These are phyloP conservation scores for Chalaropsis thielavioides DNA, from an alignment of 2,329 filamentous ascomycete species.

Conservation along the genomic window DNA sequence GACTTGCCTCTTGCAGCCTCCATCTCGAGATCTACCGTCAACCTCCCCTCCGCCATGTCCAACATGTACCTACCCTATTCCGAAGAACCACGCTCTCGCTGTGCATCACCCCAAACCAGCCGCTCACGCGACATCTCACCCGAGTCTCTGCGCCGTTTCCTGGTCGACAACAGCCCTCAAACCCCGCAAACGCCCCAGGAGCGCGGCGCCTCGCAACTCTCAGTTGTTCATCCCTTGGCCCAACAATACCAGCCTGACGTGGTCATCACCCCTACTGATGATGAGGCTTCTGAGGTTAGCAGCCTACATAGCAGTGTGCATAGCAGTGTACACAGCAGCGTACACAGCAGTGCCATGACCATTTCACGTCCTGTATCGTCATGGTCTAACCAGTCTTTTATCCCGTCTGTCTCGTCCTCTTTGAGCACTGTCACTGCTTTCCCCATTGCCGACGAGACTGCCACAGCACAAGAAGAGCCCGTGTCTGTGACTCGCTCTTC, in stretches of 20 bases:
- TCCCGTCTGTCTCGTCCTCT: constrained; percentile 3
- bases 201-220: constrained; percentile 21
- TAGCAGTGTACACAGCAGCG: not conserved
- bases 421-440: not conserved
- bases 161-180: constrained; percentile 31
- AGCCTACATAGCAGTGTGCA: not conserved
- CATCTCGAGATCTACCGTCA: constrained; percentile 1
- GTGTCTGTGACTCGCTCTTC: not conserved
- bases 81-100: constrained; percentile 2
- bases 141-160: constrained; percentile 38
- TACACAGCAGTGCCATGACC: not conserved
- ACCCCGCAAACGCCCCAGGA: not conserved
- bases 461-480: not conserved
- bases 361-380: constrained; percentile 10
- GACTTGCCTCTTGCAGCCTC: not conserved
- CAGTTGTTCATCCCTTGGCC: constrained; percentile 1
- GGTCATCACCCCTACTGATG: constrained; percentile 12
- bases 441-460: not conserved
- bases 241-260: constrained; percentile 8
- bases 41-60: not conserved
- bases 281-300: not conserved
- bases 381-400: constrained; percentile 9
- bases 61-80: not conserved
- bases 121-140: constrained; percentile 38
- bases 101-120: constrained; percentile 6